Base-by-base conservation (phyloP, 2,329 filamentous ascomycete genomes). In the Salinomyces thailandicus region DNA sequence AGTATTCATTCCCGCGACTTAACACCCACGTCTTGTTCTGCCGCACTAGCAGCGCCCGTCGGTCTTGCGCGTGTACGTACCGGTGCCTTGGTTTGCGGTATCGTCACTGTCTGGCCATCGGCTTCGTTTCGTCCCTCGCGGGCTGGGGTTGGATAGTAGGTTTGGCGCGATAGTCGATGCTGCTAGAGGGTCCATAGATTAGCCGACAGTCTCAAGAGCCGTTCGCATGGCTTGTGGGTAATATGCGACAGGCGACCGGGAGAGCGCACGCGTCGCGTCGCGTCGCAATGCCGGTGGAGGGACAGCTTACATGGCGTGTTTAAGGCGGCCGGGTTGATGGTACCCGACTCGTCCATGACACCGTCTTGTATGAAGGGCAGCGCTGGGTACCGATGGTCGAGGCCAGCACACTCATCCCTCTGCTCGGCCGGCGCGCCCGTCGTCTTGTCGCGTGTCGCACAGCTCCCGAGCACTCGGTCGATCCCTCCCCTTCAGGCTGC, bases 281-380 rank as follows among this genome's bases (percentile, higher is more conserved):
- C 45, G 41, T 35, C 33, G 36, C 42, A 42, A 37, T n/a, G 20
- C n/a, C 5, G 15, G 12, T 28, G 37, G 13, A 22, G 35, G 30
- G 33, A 27, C 30, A 48, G 26, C 56, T 50, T 78, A 89, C 82
- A 77, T 69, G 78, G 68, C 60, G 79, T 79, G 67, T 81, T 85
- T 68, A 93, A 73, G 47, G 81, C 83, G 57, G 84, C 84, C 61
- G 85, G 85, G 71, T 93, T 85, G 71, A 93, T 91, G 59, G 85
- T 93, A 60, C 81, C 83, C 69, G 81, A 81, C 61, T 84, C 81
- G 73, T 82, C 81, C 54, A 72, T 68, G 47, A 48, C 46, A 52
- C 50, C 43, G 45, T 44, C 45, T 39, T 48, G 48, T 43, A 43
- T 41, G 41, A 51, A 49, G 47, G 48, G 42, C 41, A 49, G 47